Evolutionary conservation across 208 protist species (phyloP), one percentile per base, ranked within the genome.

Genomic region (Trypanosoma conorhini): DNA sequence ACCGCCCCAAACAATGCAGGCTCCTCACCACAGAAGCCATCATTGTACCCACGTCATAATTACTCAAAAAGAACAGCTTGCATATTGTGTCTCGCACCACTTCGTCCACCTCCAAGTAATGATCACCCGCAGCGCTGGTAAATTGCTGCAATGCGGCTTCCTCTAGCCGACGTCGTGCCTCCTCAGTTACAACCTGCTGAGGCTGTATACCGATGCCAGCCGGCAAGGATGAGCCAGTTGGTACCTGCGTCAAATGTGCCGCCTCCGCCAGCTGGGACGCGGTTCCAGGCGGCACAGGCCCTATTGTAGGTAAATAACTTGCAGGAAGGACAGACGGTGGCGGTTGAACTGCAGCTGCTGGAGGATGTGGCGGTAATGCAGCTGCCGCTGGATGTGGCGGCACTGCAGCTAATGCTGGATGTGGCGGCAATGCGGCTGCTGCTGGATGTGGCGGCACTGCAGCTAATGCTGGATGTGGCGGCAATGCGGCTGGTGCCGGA

Each of bases 1-100:
- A 81, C 19, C 90, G 85, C 15, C 90, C 90, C 28, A 95, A 76
- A 72, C 86, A 83, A 69, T 95, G 90, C 28, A 95, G 78, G 40
- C 85, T 77, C 57, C 76, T 77, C 30, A 76, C 81, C 55, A 95
- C 54, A 60, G 88, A 92, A 17, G 69, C 74, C 62, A 95, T 73
- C 62, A 92, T 74, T 62, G 67, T 82, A 22, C 77, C 70, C 17
- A 95, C 69, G 56, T 95, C 90, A 70, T 91, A 95, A 70, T 83
- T 66, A 55, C 81, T 92, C 66, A 85, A 69, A 62, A 93, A 81
- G 59, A 93, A 93, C 33, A 95, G 79, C 17, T 73, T 76, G 55
- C 85, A 88, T 30, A 93, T 87, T 59, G 79, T 62, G 44, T 93
- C 84, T 30, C 86, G 82, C 40, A 95, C 78, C 31, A 81, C 68